These are phyloP conservation scores for Trametes cubensis DNA, from an alignment of 768 basidiomycete genomes.

Conservation along the genomic window DNA sequence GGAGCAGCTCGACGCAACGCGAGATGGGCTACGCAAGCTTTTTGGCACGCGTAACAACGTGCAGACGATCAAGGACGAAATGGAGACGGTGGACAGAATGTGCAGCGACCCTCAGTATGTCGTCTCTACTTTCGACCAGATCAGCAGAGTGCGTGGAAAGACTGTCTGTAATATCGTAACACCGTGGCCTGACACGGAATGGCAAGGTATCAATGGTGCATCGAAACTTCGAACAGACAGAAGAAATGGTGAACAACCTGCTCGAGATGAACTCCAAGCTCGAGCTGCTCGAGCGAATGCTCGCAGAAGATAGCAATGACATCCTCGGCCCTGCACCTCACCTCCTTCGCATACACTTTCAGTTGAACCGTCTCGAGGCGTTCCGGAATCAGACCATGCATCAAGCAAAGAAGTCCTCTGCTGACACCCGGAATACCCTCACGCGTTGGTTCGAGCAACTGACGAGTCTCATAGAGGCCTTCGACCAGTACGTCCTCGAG, in stretches of 20 bases:
- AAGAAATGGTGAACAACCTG: conserved; percentile 93
- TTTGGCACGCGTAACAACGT: conserved; percentile 76
- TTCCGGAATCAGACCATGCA: conserved; percentile 96
- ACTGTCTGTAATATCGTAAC: not conserved
- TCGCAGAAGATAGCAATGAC: conserved; percentile 72
- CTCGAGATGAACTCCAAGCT: conserved; percentile 90
- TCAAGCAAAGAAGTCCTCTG: conserved; percentile 82
- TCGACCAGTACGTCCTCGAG: conserved; percentile 82
- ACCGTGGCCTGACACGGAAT: not conserved
- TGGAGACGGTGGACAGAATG: conserved; percentile 76
- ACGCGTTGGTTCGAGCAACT: conserved; percentile 84
- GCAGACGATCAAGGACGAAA: conserved; percentile 82
- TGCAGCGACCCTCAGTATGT: conserved; percentile 75
- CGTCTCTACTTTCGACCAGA: conserved; percentile 92
- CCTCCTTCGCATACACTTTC: conserved; percentile 87
- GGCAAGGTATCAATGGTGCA: conserved; percentile 93
- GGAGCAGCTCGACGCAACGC: conserved; percentile 88
- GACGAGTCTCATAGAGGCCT: conserved; percentile 75
- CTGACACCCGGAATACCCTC: conserved; percentile 66
- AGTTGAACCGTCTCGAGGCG: conserved; percentile 87
- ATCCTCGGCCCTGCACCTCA: conserved; percentile 88
- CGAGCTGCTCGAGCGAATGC: conserved; percentile 74
- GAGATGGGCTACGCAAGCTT: conserved; percentile 84
- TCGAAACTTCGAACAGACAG: conserved; percentile 91
- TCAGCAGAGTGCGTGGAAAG: conserved; percentile 72